Percentiles rank a stretch among this genome's conserved stretches.
Conservation (phyloP, 495 filamentous ascomycete species). For the Schizothecium vesticola region DNA sequence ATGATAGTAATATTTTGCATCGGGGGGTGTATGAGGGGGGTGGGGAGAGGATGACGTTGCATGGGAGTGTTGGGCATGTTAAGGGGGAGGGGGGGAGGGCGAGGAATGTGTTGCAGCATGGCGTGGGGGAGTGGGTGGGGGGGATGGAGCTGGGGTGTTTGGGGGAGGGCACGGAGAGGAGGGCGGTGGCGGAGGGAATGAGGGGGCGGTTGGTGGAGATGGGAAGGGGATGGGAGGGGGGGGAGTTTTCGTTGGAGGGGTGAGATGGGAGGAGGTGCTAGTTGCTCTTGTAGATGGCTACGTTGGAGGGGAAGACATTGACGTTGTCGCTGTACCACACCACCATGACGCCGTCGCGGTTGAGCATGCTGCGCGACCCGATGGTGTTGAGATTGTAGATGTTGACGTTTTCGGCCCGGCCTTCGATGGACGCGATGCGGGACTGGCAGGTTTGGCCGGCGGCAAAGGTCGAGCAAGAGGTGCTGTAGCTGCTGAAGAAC, state of each 20-base stretch:
- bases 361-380: constrained; percentile 44
- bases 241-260: constrained; percentile 49
- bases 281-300: constrained; percentile 39
- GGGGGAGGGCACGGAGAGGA: constrained; percentile 45
- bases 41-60: constrained; percentile 68
- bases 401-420: constrained; percentile 40
- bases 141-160: constrained; percentile 48
- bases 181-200: constrained; percentile 50
- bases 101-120: constrained; percentile 82
- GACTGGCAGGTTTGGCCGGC: constrained; percentile 50
- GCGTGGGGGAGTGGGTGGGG: constrained; percentile 68
- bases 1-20: constrained; percentile 84
- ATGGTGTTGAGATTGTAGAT: constrained; percentile 54
- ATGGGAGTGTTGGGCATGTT: constrained; percentile 71
- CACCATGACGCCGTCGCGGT: constrained; percentile 32
- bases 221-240: constrained; percentile 48
- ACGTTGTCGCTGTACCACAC: constrained; percentile 42
- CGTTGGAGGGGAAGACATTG: constrained; percentile 41
- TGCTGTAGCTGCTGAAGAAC: constrained; percentile 62
- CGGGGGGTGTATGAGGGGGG: constrained; percentile 61
- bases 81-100: constrained; percentile 51
- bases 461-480: constrained; percentile 36
- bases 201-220: constrained; percentile 51
- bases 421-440: constrained; percentile 49
- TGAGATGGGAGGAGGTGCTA: constrained; percentile 20